Base-by-base conservation (phyloP, 2,329 filamentous ascomycete genomes). In the Penicillium sp. region DNA sequence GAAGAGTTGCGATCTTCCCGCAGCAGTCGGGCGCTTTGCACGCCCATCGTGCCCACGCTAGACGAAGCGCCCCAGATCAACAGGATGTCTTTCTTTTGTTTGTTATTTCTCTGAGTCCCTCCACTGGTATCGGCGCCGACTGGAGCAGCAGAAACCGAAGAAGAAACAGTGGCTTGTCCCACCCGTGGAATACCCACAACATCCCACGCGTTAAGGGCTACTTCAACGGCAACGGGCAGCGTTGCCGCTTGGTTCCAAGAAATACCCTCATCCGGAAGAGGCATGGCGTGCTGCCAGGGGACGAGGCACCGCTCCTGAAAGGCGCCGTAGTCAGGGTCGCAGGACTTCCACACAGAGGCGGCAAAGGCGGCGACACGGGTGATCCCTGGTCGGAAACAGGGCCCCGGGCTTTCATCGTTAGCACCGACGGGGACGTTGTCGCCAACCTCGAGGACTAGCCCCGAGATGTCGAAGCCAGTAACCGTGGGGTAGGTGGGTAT, bases 51-150 rank as follows among this genome's bases (percentile, higher is more conserved):
- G 2, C 76, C 78, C 2, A 80, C 73, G 43, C 78, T 79, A 0
- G 76, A 78, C 10, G 76, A 77, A 4, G 73, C 77, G 1, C 78
- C 77, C 78, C 77, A 79, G 32, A 79, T 68, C 0, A 80, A 49
- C 3, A 79, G 65, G 2, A 61, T 72, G 50, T 75, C 69, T 54
- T 24, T 68, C 56, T 70, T 70, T 13, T 22, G 22, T 5, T 20
- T 31, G 2, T 20, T 53, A 2, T 39, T 50, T 18, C 31, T 18
- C 0, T n/a, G 22, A 4, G 7, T 38, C 46, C 13, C 42, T 47
- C 10, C 46, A 20, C 11, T 44, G 16, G 22, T 37, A 50, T 43
- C 24, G 5, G 32, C 2, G 40, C 24, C 10, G 3, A 11, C 6
- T 18, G 29, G 11, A 22, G 4, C 16, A 32, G 14, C 14, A 6